Base-by-base conservation (phyloP, 768 basidiomycete species). In the Mycena epipterygia region DNA sequence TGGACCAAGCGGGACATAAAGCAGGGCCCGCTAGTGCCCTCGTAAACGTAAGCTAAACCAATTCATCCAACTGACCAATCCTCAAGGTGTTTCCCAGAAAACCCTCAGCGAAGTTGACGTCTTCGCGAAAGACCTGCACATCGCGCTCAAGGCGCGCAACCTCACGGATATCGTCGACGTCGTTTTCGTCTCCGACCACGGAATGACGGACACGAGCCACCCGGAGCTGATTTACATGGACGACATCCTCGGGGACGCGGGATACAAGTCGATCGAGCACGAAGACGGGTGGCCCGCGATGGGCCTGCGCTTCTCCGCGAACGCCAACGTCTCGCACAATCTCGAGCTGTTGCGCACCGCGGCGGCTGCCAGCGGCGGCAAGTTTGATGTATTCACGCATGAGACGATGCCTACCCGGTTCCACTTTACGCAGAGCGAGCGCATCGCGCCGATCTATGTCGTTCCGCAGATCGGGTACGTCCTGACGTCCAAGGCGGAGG, bases 231-330 rank as follows among this genome's bases (percentile, higher is more conserved):
- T 97, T 37, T 94, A 92, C 79, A 84, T 98, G 61, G 95, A 98
- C 77, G 92, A 95, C 73, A 89, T 95, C 65, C 82, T 95, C 39
- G 93, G 92, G 2, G 80, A 86, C 41, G 89, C 90, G 4, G 93
- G 90, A 3, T 84, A 89, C 57, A 76, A 81, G 7, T 81, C 80
- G 19, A 91, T 95, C 49, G 87, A 89, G 64, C 93, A 95, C 75
- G 86, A 90, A 71, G 96, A 97, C 69, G 93, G 96, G 46, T 97
- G 95, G 95, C 96, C 96, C 14, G 88, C 92, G 1, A 92, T 95
- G 85, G 96, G 96, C 3, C 80, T 98, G 59, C 89, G 96, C 29
- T 95, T 97, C 83, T 77, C 82, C 21, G 73, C 85, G 1, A 81
- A 79, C n/a, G 84, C 87, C 1, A 93, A 97, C 77, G 81, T 82